phyloP scores from a whole-genome alignment of 179 eudicot species.

The Beta corolliflora region DNA sequence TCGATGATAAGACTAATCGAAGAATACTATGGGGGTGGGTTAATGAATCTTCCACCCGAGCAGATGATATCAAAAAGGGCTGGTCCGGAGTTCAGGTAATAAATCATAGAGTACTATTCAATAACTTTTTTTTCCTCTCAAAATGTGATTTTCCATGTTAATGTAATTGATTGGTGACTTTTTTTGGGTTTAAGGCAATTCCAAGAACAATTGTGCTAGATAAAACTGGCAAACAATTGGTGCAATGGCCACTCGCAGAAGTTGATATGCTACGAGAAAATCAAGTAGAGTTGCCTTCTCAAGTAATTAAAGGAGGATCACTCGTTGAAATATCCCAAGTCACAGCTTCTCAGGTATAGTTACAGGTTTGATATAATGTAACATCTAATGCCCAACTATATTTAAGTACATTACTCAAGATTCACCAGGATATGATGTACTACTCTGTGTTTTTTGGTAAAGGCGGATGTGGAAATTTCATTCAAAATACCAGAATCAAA shows the following conservation, averaged over 20 bases:
- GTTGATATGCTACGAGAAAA: slow-evolving; percentile 47
- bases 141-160: background rate
- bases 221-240: slow-evolving; percentile 53
- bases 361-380: background rate
- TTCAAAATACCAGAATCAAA: slow-evolving; percentile 40
- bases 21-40: slow-evolving; percentile 65
- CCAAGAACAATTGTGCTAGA: slow-evolving; percentile 66
- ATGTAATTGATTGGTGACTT: background rate
- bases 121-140: no score
- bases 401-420: background rate
- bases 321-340: slow-evolving; percentile 39
- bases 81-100: slow-evolving; percentile 62
- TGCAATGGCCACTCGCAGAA: slow-evolving; percentile 73
- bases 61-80: slow-evolving; percentile 42
- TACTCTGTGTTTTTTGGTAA: background rate
- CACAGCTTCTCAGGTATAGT: slow-evolving; percentile 57
- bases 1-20: slow-evolving; percentile 40
- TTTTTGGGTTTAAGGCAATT: slow-evolving; percentile 37
- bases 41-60: slow-evolving; percentile 35
- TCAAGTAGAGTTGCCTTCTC: slow-evolving; percentile 27
- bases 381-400: background rate
- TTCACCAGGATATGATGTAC: no score
- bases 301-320: slow-evolving; percentile 41
- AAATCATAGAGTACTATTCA: background rate
- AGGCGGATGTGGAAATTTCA: slow-evolving; percentile 71